Evolutionary conservation across 2,329 filamentous ascomycete species (phyloP).

Genomic region (Alternaria burnsii): DNA sequence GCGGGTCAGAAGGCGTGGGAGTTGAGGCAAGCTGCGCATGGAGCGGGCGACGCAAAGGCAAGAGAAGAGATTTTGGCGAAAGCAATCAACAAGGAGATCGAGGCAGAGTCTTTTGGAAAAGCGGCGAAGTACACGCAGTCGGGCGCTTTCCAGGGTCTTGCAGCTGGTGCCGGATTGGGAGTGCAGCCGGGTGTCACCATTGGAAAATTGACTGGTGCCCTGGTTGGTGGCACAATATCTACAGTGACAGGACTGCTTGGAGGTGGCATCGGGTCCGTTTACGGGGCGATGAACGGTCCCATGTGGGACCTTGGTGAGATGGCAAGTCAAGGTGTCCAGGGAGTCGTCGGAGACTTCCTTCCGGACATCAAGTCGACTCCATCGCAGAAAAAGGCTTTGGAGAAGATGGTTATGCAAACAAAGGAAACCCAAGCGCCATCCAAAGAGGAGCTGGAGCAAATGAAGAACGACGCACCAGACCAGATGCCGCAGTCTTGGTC

Average conservation of each 20-base stretch:
- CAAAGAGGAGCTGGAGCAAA: constrained; percentile 45
- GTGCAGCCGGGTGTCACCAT: constrained; percentile 47
- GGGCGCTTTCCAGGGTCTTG: constrained; percentile 52
- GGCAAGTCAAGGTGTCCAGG: constrained; percentile 46
- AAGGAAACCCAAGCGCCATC: constrained; percentile 45
- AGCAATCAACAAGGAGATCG: constrained; percentile 53
- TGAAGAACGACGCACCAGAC: constrained; percentile 46
- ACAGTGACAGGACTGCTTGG: constrained; percentile 48
- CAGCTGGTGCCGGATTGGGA: constrained; percentile 51
- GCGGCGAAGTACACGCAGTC: constrained; percentile 52
- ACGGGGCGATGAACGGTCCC: constrained; percentile 48
- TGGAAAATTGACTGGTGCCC: constrained; percentile 47
- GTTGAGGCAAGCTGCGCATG: constrained; percentile 51
- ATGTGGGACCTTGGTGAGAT: constrained; percentile 49
- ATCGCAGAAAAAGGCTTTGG: constrained; percentile 47
- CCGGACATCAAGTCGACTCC: constrained; percentile 47
- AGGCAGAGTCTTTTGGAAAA: constrained; percentile 54
- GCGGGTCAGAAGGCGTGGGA: constrained; percentile 52
- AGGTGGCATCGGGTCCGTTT: constrained; percentile 47
- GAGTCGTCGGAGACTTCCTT: constrained; percentile 45
- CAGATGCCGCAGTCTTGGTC: constrained; percentile 46
- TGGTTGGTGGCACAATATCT: constrained; percentile 46
- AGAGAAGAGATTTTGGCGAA: constrained; percentile 51
- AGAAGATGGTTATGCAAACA: constrained; percentile 51
- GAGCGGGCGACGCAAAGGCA: constrained; percentile 50